phyloP scores from a whole-genome alignment of 352 stramenopile genomes.

The Phytophthora melonis region DNA sequence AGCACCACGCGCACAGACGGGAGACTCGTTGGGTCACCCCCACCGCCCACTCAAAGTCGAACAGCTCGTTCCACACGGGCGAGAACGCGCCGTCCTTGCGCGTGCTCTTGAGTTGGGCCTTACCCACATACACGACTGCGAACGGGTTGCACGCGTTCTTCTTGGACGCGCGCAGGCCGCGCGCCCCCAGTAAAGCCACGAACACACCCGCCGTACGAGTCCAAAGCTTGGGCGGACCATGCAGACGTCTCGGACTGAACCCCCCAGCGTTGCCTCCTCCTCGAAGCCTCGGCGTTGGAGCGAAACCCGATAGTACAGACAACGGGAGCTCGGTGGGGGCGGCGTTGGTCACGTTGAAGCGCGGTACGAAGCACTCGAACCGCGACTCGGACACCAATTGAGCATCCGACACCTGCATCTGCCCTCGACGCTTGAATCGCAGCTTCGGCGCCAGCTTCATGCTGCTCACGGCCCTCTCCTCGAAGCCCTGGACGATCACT shows the following conservation, averaged over 20 bases:
- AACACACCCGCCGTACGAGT: slow-evolving; percentile 57
- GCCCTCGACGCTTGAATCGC: slow-evolving; percentile 70
- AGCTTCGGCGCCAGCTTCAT: slow-evolving; percentile 58
- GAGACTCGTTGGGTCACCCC: slow-evolving; percentile 13
- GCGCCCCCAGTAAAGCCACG: slow-evolving; percentile 58
- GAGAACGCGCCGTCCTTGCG: slow-evolving; percentile 72
- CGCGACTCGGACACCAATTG: slow-evolving; percentile 53
- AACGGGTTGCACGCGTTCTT: slow-evolving; percentile 85
- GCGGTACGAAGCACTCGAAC: slow-evolving; percentile 61
- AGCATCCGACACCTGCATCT: slow-evolving; percentile 79
- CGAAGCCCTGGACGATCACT: slow-evolving; percentile 68
- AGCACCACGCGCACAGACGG: slow-evolving; percentile 52
- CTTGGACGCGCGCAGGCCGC: slow-evolving; percentile 62
- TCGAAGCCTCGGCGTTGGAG: slow-evolving; percentile 20
- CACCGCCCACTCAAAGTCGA: slow-evolving; percentile 74
- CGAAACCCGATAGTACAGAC: slow-evolving; percentile 17
- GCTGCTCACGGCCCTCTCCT: slow-evolving; percentile 55
- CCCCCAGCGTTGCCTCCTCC: slow-evolving; percentile 8
- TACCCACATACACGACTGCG: slow-evolving; percentile 62
- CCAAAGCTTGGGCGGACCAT: slow-evolving; percentile 58
- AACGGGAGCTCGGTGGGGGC: slow-evolving; percentile 43
- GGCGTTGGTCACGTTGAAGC: slow-evolving; percentile 69
- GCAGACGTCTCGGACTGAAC: slow-evolving; percentile 10
- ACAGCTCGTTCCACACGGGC: slow-evolving; percentile 81
- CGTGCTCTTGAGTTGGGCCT: slow-evolving; percentile 66